Conservation (phyloP, 2,329 filamentous ascomycete species). For the Ascochyta koolunga region DNA sequence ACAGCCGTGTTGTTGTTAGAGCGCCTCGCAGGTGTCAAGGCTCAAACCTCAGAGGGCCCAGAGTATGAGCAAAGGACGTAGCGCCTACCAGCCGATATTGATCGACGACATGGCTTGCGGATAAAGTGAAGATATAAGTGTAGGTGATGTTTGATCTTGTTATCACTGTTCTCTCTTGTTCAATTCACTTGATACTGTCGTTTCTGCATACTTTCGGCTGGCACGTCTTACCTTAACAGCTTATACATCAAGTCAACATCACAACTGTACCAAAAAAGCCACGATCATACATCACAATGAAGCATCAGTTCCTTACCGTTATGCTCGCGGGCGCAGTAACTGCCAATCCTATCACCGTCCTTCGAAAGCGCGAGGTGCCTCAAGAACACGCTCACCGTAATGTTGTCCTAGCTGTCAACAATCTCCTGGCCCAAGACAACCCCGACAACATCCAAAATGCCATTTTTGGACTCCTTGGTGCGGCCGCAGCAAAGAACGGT, state of each 20-base stretch:
- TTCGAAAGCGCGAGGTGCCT: conserved; percentile 58
- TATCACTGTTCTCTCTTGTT: background rate
- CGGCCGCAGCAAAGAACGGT: conserved; percentile 57
- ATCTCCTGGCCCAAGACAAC: conserved; percentile 54
- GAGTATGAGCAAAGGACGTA: conserved; percentile 1
- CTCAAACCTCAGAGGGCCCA: conserved; percentile 4
- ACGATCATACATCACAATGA: conserved; percentile 32
- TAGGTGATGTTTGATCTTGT: background rate
- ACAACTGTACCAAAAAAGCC: background rate
- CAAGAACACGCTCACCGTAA: conserved; percentile 63
- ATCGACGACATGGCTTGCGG: conserved; percentile 1
- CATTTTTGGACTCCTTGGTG: conserved; percentile 61
- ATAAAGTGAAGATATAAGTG: background rate
- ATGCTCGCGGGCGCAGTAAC: conserved; percentile 38
- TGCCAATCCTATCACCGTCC: conserved; percentile 33
- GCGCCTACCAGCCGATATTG: conserved; percentile 7
- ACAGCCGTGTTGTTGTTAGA: background rate
- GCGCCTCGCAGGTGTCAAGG: conserved; percentile 2
- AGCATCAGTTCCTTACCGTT: conserved; percentile 40
- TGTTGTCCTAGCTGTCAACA: conserved; percentile 55
- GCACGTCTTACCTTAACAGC: background rate
- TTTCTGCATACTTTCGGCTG: conserved; percentile 11
- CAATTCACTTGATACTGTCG: conserved; percentile 3
- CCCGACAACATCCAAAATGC: conserved; percentile 57
- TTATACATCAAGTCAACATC: background rate